Evolutionary conservation across 306 rosid species (phyloP).

Genomic region (Prunus davidiana): DNA sequence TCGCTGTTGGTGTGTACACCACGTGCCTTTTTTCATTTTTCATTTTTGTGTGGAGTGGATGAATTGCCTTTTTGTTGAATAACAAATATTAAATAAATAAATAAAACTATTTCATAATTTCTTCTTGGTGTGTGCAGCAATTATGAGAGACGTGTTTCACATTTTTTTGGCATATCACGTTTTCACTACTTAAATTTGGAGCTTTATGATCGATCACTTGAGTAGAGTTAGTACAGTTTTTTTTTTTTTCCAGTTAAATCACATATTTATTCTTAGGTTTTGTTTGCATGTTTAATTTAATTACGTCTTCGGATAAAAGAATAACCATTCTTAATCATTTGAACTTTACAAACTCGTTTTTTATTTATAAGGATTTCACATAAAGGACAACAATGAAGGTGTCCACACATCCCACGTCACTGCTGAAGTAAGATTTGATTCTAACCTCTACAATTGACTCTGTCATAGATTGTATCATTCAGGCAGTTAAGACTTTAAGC

Average conservation of each 20-base stretch:
- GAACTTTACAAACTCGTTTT: too few relatives aligned
- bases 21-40: not conserved
- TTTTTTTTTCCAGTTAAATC: not conserved
- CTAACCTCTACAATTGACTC: not conserved
- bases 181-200: not conserved
- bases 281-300: too few relatives aligned
- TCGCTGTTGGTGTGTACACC: not conserved
- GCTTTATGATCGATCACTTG: not conserved
- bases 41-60: not conserved
- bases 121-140: not conserved
- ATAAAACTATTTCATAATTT: not conserved
- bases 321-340: too few relatives aligned
- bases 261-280: not conserved
- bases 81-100: too few relatives aligned
- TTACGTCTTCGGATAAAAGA: too few relatives aligned
- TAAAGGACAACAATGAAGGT: too few relatives aligned
- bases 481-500: not conserved
- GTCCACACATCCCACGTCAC: not conserved
- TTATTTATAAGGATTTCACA: too few relatives aligned
- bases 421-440: not conserved
- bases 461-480: not conserved
- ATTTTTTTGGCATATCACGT: not conserved
- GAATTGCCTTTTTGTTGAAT: not conserved
- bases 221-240: not conserved
- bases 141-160: not conserved